Evolutionary conservation across 768 basidiomycete genomes (phyloP), one percentile per base, ranked within the genome.

Genomic region (Termitomyces sp.): DNA sequence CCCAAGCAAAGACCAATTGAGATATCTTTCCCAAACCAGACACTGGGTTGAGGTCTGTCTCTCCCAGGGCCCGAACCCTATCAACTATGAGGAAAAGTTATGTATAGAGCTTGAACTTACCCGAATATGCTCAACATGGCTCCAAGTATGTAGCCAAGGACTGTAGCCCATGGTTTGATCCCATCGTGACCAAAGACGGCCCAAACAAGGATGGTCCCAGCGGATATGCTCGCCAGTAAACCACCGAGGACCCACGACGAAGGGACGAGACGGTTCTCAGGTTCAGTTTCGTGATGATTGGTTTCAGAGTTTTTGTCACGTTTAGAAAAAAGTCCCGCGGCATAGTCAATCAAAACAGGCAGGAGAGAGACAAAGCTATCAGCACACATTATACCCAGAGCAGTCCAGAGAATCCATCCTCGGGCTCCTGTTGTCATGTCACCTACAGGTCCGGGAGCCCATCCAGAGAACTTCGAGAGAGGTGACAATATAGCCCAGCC

Each of bases 401-500:
- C 91, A 22, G 88, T 81, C 96, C 96, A 98, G n/a, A 98, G 82
- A 56, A 96, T 94, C 93, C 93, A 96, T 36, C 93, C 93, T 54
- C 95, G 84, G n/a, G 94, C 88, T 44, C 96, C 96, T 59, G 81
- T 80, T 5, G 87, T 80, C 82, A 94, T 93, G 64, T 93, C 91
- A 1, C 87, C 85, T 6, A 96, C 93, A 9, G 90, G 86, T 5
- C 95, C 96, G 47, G 96, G 94, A 0, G 96, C 95, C 96, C 96
- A 98, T 12, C 91, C 93, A 0, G 76, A 71, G 48, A 81, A 65
- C 67, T 93, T 95, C 6, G 94, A 82, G 7, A 98, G 68, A 6
- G 96, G 96, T 0, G 93, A 93, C n/a, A 98, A 76, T 22, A 98
- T 73, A 4, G 85, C 95, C 96, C 96, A 98, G 9, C 96, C 96